Evolutionary conservation across 371 early-diverging fungal species (phyloP).

Genomic region (Quaeritorhiza haematococci): DNA sequence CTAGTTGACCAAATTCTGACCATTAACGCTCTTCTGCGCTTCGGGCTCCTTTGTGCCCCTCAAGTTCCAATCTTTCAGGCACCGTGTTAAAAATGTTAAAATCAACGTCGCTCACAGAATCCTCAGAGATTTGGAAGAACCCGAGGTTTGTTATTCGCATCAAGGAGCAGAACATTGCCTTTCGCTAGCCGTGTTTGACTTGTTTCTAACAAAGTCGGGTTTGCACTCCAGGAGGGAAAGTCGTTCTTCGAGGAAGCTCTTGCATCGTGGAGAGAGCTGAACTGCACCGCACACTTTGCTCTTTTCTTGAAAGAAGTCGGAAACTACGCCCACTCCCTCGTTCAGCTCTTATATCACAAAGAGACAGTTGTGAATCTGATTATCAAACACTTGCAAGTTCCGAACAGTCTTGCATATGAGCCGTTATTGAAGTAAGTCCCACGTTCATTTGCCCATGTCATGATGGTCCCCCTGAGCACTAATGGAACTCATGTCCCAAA

Average conservation of each 20-base stretch:
- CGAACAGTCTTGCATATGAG: constrained; percentile 60
- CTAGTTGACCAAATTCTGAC: constrained; percentile 1
- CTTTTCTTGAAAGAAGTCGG: constrained; percentile 61
- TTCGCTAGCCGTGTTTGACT: not conserved
- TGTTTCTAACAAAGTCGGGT: not conserved
- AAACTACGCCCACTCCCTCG: constrained; percentile 64
- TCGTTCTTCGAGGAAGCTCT: constrained; percentile 82
- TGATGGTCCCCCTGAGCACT: not conserved
- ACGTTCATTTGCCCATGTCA: not conserved
- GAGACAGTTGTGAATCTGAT: constrained; percentile 64
- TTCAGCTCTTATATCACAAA: constrained; percentile 86
- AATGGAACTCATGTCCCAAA: not conserved
- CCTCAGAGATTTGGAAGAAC: constrained; percentile 52
- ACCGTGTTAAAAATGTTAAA: constrained; percentile 71
- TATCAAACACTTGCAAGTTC: constrained; percentile 57
- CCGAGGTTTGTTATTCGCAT: constrained; percentile 37
- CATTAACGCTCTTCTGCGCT: not conserved
- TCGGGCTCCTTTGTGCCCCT: constrained; percentile 4
- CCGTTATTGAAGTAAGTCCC: constrained; percentile 66
- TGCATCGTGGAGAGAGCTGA: constrained; percentile 76
- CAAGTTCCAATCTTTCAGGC: constrained; percentile 78
- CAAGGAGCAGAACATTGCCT: not conserved
- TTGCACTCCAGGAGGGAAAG: constrained; percentile 43
- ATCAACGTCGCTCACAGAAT: constrained; percentile 66
- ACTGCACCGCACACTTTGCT: constrained; percentile 76